These are phyloP conservation scores for Dactylellina parvicollis DNA, from an alignment of 2,329 filamentous ascomycete genomes.

Conservation along the genomic window DNA sequence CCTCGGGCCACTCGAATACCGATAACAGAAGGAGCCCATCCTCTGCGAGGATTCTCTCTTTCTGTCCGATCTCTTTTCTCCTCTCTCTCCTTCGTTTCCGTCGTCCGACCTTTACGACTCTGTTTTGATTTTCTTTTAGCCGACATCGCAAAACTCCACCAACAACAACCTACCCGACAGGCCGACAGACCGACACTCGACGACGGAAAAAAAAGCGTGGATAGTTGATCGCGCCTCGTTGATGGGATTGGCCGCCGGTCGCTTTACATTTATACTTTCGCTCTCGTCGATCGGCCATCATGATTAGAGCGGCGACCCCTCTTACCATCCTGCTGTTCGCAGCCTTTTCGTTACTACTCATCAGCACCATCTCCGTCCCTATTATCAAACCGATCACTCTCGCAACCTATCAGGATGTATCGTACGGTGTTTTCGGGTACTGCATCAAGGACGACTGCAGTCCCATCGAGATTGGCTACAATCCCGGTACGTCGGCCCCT, in stretches of 20 bases:
- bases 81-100: constrained; percentile 27
- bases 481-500: constrained; percentile 71
- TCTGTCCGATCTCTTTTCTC: constrained; percentile 10
- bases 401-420: constrained; percentile 77
- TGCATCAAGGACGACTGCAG: constrained; percentile 76
- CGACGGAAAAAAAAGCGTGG: not conserved
- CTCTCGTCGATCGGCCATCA: constrained; percentile 54
- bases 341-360: constrained; percentile 84
- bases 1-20: not conserved
- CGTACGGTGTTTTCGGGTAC: constrained; percentile 92
- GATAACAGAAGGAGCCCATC: constrained; percentile 8
- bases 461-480: constrained; percentile 82
- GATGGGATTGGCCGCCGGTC: constrained; percentile 8
- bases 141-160: not conserved
- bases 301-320: constrained; percentile 88
- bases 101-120: not conserved
- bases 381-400: constrained; percentile 86
- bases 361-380: constrained; percentile 90
- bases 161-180: not conserved
- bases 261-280: not conserved
- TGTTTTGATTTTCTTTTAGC: not conserved
- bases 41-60: constrained; percentile 46
- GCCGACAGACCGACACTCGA: not conserved
- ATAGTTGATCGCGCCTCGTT: constrained; percentile 1
- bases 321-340: constrained; percentile 83